These are phyloP conservation scores for Malassezia japonica DNA, from an alignment of 1,284 basidiomycete species.

Conservation along the genomic window DNA sequence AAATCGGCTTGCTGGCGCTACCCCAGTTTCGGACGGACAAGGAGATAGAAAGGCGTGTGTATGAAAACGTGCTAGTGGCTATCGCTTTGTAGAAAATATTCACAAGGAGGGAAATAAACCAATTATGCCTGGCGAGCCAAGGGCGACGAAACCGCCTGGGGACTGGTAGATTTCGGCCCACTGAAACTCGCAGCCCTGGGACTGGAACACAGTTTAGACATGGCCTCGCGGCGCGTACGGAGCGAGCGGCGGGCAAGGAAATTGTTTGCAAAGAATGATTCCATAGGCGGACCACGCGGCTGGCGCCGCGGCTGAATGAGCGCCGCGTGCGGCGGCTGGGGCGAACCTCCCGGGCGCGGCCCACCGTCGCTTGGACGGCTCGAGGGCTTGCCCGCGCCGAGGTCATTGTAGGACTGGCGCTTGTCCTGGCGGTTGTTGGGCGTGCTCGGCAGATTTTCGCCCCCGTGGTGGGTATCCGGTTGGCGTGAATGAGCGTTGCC, in stretches of 20 bases:
- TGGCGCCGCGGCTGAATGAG: constrained; percentile 15
- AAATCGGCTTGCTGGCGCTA: no score
- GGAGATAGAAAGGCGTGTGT: no score
- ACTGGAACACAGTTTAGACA: constrained; percentile 18
- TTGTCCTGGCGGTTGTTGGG: neutral
- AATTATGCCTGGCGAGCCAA: neutral
- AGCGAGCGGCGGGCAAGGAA: constrained; percentile 15
- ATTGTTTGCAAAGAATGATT: constrained; percentile 18
- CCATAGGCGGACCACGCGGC: constrained; percentile 15
- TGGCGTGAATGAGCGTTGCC: neutral
- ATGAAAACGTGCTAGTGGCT: no score
- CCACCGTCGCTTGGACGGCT: neutral
- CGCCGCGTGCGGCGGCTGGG: neutral
- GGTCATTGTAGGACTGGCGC: neutral
- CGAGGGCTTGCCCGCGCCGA: neutral
- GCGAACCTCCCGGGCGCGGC: neutral
- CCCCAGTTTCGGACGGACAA: no score
- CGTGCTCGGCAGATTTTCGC: neutral
- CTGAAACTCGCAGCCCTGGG: constrained; percentile 10
- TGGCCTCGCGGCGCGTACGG: constrained; percentile 16
- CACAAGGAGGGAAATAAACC: no score
- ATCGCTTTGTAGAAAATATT: no score
- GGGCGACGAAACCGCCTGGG: neutral
- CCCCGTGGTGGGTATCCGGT: neutral
- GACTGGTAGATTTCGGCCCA: neutral